Base-by-base conservation (phyloP, 805 yeast genomes). In the Sporopachydermia lactativora region DNA sequence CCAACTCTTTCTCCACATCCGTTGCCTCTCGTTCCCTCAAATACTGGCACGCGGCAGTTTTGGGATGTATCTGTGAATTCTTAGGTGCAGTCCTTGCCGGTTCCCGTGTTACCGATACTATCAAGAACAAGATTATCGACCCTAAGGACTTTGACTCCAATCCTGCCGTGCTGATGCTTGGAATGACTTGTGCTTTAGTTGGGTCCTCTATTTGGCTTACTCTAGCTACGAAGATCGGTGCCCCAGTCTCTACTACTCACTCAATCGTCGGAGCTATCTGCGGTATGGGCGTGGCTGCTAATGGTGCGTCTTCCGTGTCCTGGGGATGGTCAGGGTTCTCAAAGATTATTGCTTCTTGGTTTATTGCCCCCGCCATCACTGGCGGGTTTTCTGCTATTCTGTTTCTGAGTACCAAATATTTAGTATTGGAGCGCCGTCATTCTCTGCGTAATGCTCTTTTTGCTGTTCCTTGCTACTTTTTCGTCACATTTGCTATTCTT, bases 171-270 rank as follows among this genome's bases (percentile, higher is more conserved):
- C 63, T 81, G 35, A 74, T 80, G 83, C 62, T 80, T 39, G 70
- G 80, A 18, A 80, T 80, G 88, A 66, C 79, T 15, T 73, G 81
- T 62, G 88, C 89, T 19, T 60, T 77, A 41, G 72, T 78, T 42
- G 89, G 88, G 36, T 76, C 85, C 3, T 75, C 88, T 1, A 36
- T 65, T 18, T 80, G 88, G 88, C 65, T 80, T 41, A 61, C 79
- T 3, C 41, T 75, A 44, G 88, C 88, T 34, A 81, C 88, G 13
- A 45, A 55, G 2, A 58, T 78, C 19, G 82, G 83, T 46, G 68
- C 76, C 71, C 88, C 88, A n/a, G 86, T 79, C 36, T 80, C 88
- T 15, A 78, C 88, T 14, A 80, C 89, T 6, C 88, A 81, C 52
- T 75, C 85, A 5, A 77, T 81, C 47, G 79, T 80, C 39, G 88